Evolutionary conservation across 768 basidiomycete species (phyloP), one percentile per base, ranked within the genome.

Genomic region (Russula dissimulans): DNA sequence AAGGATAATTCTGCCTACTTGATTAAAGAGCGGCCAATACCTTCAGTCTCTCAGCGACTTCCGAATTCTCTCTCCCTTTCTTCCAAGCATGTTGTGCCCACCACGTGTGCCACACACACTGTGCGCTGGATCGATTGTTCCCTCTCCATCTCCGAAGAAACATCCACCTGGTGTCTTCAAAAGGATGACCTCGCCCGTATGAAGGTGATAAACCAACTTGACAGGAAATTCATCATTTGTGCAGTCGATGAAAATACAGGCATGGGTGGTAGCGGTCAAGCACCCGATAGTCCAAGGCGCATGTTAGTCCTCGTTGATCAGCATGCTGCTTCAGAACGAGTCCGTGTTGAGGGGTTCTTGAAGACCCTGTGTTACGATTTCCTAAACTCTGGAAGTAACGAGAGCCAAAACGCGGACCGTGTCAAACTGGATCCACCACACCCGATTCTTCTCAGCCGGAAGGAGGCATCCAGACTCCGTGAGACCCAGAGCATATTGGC

Each of bases 291-390:
- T 29, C 65, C 65, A 26, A 45, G 42, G 17, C 49, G 48, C 56
- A 69, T 73, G 1, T 79, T 98, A 34, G 76, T 95, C 36, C 78
- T 98, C 54, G 79, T 99, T 49, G 97, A 99, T 75, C 97, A 99
- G 71, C 97, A 99, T 70, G 97, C 97, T 12, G 95, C 95, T n/a
- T 92, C 97, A 69, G 97, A 99, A 72, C 85, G 97, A 22, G 76
- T 97, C 47, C 84, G 95, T 22, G 91, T 98, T 60, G 97, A 99
- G 73, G 73, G 75, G 31, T 88, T 91, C 70, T 77, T 95, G 66
- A 79, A 77, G 63, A 81, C 83, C 49, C 69, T 93, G n/a, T 93
- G 91, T 72, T 70, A 77, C 49, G 85, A 84, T 14, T 92, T 82
- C 70, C 78, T 85, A 62, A 67, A 70, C 10, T 61, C 49, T 22